Evolutionary conservation across 2,329 filamentous ascomycete genomes (phyloP), one percentile per base, ranked within the genome.

Genomic region (Pseudogymnoascus sp.): DNA sequence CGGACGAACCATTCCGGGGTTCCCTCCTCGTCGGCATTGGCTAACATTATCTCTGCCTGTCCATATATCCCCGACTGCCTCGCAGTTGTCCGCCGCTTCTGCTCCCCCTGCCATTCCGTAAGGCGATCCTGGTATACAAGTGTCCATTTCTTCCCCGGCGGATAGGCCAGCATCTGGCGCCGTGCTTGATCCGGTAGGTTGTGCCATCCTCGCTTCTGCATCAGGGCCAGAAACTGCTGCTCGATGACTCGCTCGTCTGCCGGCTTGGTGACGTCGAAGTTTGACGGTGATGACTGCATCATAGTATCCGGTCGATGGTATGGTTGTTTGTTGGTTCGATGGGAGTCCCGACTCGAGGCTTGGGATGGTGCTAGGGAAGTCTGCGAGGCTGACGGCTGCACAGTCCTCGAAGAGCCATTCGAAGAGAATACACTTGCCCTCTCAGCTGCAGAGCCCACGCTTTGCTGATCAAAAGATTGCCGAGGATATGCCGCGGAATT

Each of bases 141-240:
- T 1, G 92, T 97, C 95, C 95, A 99, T 78, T 97, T 99, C 81
- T 97, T 97, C 68, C 87, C 85, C 8, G 95, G 85, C 13, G 93
- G 91, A 74, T 99, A 97, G 38, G 92, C 92, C 77, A 95, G 85
- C 93, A 99, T 97, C 79, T 97, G 95, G 66, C 93, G 84, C 69
- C 89, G 86, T 31, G 95, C 95, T 78, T 96, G 91, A 73, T 99
- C 95, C 4, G 95, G 95, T 68, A 99, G 80, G 76, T 96, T 96
- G 78, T 96, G 95, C 91, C 93, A 97, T 68, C 93, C 95, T 78
- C 95, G 86, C 78, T 97, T 97, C 72, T 96, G 90, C 95, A 99
- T 97, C 68, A 99, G 79, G 62, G 91, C 88, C 71, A 93, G 81
- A 72, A 97, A 97, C 80, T 96, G 90, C 72, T 93, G 87, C 74